These are phyloP conservation scores for Pigoraptor vietnamica DNA, from an alignment of 78 protist genomes.

Conservation along the genomic window DNA sequence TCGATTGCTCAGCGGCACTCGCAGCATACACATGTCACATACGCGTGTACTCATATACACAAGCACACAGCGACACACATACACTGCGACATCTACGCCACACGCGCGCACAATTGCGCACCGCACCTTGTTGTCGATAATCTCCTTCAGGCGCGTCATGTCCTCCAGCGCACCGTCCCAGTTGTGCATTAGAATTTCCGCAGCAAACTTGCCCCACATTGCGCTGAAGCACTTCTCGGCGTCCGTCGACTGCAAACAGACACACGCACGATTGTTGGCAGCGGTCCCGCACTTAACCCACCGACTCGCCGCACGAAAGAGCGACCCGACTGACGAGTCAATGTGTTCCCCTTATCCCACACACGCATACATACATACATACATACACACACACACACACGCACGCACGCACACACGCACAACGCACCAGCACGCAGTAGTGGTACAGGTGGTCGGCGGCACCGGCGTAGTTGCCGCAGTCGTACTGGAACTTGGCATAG, in stretches of 20 bases:
- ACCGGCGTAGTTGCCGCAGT: conserved; percentile 40
- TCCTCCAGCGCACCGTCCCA: conserved; percentile 67
- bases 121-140: not conserved
- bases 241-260: conserved; percentile 11
- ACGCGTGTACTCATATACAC: not conserved
- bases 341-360: not conserved
- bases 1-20: too few species aligned
- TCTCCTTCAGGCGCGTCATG: conserved; percentile 18
- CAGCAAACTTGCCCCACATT: conserved; percentile 87
- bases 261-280: not conserved
- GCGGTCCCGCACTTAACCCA: not conserved
- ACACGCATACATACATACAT: not conserved
- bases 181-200: conserved; percentile 63
- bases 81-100: too few species aligned
- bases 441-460: conserved; percentile 33
- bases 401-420: too few species aligned
- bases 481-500: conserved; percentile 37
- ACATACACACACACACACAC: too few species aligned
- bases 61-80: not conserved
- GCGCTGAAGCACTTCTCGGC: conserved; percentile 44
- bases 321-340: not conserved
- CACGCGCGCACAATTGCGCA: too few species aligned
- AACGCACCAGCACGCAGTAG: conserved; percentile 5
- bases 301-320: not conserved
- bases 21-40: too few species aligned